Conservation (phyloP, 345 rosid genomes). For the Eucalyptus marginata region DNA sequence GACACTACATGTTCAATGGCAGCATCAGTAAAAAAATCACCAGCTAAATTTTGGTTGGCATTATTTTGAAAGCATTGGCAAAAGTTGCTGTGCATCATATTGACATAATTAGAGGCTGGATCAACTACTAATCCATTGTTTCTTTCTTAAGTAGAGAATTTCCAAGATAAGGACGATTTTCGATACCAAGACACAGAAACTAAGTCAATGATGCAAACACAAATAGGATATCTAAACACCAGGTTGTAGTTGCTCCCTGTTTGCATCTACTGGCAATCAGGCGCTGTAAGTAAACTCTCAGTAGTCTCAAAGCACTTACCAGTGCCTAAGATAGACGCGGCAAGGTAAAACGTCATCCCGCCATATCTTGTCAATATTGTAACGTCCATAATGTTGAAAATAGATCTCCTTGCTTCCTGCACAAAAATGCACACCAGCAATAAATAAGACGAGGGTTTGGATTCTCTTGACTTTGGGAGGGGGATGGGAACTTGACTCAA, state of each 20-base stretch:
- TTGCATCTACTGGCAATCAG: not conserved
- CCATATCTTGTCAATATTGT: slow-evolving; percentile 76
- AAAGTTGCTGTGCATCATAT: not conserved
- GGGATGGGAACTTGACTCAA: not conserved
- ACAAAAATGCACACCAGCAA: not conserved
- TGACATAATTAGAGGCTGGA: not conserved
- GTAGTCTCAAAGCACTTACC: slow-evolving; percentile 26
- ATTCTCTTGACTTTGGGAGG: not conserved
- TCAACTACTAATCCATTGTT: not conserved
- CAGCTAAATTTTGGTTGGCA: not conserved
- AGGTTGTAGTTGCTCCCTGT: not conserved
- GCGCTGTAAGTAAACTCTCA: not conserved
- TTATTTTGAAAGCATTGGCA: not conserved
- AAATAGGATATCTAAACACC: not conserved
- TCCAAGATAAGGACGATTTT: not conserved
- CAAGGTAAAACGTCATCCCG: slow-evolving; percentile 84
- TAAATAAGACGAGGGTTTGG: not conserved
- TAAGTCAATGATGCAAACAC: not conserved
- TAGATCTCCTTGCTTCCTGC: slow-evolving; percentile 71
- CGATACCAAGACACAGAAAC: not conserved
- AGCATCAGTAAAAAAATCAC: not conserved
- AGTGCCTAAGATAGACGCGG: slow-evolving; percentile 82
- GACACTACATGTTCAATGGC: slow-evolving; percentile 31
- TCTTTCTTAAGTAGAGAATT: not conserved
- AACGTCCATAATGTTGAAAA: slow-evolving; percentile 59